Evolutionary conservation across 495 filamentous ascomycete species (phyloP).

Genomic region (Daldinia childiae): DNA sequence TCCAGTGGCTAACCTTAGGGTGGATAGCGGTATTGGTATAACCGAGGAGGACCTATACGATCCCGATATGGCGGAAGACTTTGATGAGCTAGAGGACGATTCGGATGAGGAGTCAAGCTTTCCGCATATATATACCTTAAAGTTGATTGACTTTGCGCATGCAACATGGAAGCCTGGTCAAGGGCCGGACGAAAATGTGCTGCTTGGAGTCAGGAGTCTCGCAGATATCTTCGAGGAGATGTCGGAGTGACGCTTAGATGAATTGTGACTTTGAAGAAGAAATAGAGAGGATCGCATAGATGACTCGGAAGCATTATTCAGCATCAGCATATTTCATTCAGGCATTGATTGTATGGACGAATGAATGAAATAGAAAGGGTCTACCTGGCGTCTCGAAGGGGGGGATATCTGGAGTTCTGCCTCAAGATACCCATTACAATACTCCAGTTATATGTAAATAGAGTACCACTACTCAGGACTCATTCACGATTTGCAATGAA

Average conservation of each 20-base stretch:
- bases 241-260: slow-evolving; percentile 40
- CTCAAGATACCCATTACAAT: slow-evolving; percentile 41
- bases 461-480: not conserved
- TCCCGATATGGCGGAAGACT: slow-evolving; percentile 27
- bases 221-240: slow-evolving; percentile 75
- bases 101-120: slow-evolving; percentile 72
- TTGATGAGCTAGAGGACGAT: slow-evolving; percentile 64
- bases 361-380: slow-evolving; percentile 23
- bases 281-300: slow-evolving; percentile 9
- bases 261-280: not conserved
- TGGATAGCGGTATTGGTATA: slow-evolving; percentile 58
- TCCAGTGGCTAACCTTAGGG: slow-evolving; percentile 44
- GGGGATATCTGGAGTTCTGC: slow-evolving; percentile 33
- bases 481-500: slow-evolving; percentile 15
- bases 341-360: slow-evolving; percentile 14
- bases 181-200: slow-evolving; percentile 86
- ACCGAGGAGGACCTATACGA: slow-evolving; percentile 49
- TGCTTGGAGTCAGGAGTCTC: slow-evolving; percentile 79
- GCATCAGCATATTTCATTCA: slow-evolving; percentile 21
- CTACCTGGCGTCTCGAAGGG: slow-evolving; percentile 16
- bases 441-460: slow-evolving; percentile 23
- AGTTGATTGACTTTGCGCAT: slow-evolving; percentile 97
- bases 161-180: slow-evolving; percentile 84
- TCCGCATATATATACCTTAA: slow-evolving; percentile 80
- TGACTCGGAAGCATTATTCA: slow-evolving; percentile 5